A percentile compares a stretch with the other conserved stretches of the same genome.
Conservation (phyloP, 179 eudicot species). For the Beta corolliflora region DNA sequence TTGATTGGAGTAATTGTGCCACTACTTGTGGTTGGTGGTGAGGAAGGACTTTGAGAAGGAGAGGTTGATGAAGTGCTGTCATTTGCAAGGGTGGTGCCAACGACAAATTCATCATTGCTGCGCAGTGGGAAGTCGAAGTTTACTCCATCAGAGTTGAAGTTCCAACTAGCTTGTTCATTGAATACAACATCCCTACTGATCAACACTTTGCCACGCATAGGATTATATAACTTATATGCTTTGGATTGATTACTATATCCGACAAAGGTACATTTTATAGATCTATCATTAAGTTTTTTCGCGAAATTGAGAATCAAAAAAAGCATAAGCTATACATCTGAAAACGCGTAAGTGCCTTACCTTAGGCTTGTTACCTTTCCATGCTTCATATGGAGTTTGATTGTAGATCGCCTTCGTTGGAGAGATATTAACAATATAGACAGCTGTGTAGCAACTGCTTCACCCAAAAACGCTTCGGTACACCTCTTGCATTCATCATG, state of each 20-base stretch:
- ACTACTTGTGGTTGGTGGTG: background rate
- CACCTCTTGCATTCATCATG: background rate
- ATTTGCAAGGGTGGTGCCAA: background rate
- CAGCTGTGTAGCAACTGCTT: conserved; percentile 7
- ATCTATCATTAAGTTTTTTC: conserved; percentile 20
- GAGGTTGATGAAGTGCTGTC: background rate
- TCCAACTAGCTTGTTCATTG: conserved; percentile 2
- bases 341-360: conserved; percentile 24
- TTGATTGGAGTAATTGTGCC: too few species aligned
- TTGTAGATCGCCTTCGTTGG: conserved; percentile 19
- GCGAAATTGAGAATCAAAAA: background rate
- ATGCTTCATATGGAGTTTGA: conserved; percentile 1
- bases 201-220: conserved; percentile 17
- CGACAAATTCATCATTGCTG: background rate
- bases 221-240: conserved; percentile 25
- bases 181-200: conserved; percentile 8
- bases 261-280: background rate
- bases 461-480: conserved; percentile 10
- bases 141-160: background rate
- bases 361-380: conserved; percentile 14
- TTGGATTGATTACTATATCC: conserved; percentile 9
- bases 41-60: background rate
- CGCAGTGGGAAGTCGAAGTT: background rate
- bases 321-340: conserved; percentile 27
- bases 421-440: conserved; percentile 21